A percentile compares a stretch with the other conserved stretches of the same genome.
phyloP scores from a whole-genome alignment of 352 stramenopile genomes.

The Phytophthora lateralis region DNA sequence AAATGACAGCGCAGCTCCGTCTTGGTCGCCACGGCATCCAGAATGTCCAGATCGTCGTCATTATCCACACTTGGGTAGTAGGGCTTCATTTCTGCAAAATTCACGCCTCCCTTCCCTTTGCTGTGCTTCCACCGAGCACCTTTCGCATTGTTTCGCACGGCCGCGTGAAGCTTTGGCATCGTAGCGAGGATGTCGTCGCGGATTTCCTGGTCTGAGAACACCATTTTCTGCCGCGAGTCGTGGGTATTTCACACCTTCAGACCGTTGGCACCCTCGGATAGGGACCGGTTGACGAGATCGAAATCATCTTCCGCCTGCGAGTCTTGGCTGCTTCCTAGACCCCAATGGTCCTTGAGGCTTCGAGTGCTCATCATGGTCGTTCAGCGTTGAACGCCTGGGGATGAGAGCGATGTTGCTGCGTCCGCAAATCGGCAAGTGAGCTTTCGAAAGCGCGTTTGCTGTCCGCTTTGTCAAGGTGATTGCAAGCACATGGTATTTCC shows the following conservation, averaged over 20 bases:
- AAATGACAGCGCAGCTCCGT: constrained; percentile 60
- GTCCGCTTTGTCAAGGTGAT: background rate
- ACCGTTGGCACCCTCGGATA: constrained; percentile 26
- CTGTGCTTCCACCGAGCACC: constrained; percentile 44
- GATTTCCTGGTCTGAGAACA: constrained; percentile 63
- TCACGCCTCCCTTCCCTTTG: constrained; percentile 42
- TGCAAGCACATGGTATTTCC: background rate
- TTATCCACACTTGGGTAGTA: constrained; percentile 32
- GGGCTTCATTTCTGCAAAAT: constrained; percentile 52
- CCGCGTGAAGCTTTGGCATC: constrained; percentile 58
- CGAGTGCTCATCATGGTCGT: constrained; percentile 19
- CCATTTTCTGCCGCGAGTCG: constrained; percentile 34
- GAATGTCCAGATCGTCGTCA: constrained; percentile 45
- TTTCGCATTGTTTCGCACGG: constrained; percentile 38
- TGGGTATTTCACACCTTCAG: constrained; percentile 29
- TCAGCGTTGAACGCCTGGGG: background rate
- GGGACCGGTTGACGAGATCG: constrained; percentile 15
- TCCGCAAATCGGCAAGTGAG: constrained; percentile 1
- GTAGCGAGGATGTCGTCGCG: constrained; percentile 64
- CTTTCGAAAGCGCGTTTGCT: background rate
- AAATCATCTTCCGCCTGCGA: background rate
- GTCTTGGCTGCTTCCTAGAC: constrained; percentile 5
- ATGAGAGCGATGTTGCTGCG: background rate
- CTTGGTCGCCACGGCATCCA: constrained; percentile 57
- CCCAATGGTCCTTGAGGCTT: constrained; percentile 11